A percentile compares a stretch with the other conserved stretches of the same genome.
phyloP scores from a whole-genome alignment of 2,329 filamentous ascomycete genomes.

The Pseudogymnoascus sp. region DNA sequence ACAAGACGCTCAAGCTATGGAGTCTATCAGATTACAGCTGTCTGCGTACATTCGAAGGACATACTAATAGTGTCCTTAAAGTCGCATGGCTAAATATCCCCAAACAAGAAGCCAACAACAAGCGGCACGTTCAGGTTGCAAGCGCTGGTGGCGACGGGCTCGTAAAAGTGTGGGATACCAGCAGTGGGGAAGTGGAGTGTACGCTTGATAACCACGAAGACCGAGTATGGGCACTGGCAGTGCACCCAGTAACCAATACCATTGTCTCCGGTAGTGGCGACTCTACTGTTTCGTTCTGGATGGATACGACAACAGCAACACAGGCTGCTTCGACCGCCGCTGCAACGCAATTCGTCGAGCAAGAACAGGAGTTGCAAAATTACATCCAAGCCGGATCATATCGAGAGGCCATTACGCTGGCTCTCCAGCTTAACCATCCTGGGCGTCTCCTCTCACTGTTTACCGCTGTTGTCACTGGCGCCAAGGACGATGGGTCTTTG shows the following conservation, averaged over 20 bases:
- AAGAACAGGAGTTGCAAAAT: constrained; percentile 90
- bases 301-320: constrained; percentile 77
- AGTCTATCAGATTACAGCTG: constrained; percentile 87
- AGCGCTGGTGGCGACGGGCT: constrained; percentile 89
- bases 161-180: constrained; percentile 92
- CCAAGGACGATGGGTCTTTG: constrained; percentile 53
- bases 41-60: constrained; percentile 87
- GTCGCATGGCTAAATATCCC: constrained; percentile 71
- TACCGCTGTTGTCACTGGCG: constrained; percentile 60
- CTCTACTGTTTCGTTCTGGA: constrained; percentile 91
- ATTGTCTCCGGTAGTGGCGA: constrained; percentile 89
- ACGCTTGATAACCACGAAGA: constrained; percentile 97
- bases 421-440: constrained; percentile 89
- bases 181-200: constrained; percentile 72
- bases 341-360: constrained; percentile 73
- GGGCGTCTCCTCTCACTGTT: constrained; percentile 79
- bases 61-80: constrained; percentile 92
- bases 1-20: constrained; percentile 96
- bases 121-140: constrained; percentile 61
- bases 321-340: constrained; percentile 65
- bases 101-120: constrained; percentile 38
- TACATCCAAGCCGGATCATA: constrained; percentile 83
- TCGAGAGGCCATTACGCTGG: constrained; percentile 84
- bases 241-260: constrained; percentile 58
- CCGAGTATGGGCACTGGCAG: constrained; percentile 81